Evolutionary conservation across 2,329 filamentous ascomycete species (phyloP).

Genomic region (Colletotrichum lentis): DNA sequence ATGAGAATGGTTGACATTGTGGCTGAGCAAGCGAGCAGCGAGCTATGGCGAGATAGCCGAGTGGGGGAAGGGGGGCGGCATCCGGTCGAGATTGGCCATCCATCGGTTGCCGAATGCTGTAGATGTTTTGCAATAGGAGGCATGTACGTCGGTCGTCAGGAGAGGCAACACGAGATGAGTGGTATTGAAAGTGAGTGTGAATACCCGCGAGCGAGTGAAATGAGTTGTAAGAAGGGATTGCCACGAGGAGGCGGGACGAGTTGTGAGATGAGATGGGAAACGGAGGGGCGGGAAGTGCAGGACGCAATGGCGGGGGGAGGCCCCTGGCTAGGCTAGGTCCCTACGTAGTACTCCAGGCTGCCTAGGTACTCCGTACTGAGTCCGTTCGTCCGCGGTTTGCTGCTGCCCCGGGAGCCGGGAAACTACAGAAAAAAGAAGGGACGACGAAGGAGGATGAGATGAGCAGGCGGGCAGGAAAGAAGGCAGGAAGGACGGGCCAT

Average conservation of each 20-base stretch:
- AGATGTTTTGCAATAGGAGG: not conserved
- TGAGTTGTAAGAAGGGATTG: not conserved
- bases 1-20: not conserved
- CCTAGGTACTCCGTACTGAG: too few relatives aligned
- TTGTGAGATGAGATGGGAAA: not conserved
- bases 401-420: not conserved
- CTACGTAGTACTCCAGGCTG: too few relatives aligned
- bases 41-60: not conserved
- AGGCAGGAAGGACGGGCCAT: not conserved
- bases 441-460: not conserved
- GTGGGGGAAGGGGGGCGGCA: not conserved
- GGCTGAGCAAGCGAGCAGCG: conserved; percentile 13
- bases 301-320: too few relatives aligned
- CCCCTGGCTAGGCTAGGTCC: too few relatives aligned
- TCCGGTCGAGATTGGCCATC: too few relatives aligned
- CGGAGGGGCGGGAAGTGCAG: too few relatives aligned
- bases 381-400: not conserved
- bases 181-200: not conserved
- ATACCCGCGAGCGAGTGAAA: too few relatives aligned
- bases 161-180: not conserved
- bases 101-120: not conserved
- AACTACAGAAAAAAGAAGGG: not conserved
- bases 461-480: not conserved
- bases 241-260: not conserved
- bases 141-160: too few relatives aligned